Evolutionary conservation across 148 eudicot species (phyloP), one percentile per base, ranked within the genome.

Genomic region (Rhododendron kiyosumense): DNA sequence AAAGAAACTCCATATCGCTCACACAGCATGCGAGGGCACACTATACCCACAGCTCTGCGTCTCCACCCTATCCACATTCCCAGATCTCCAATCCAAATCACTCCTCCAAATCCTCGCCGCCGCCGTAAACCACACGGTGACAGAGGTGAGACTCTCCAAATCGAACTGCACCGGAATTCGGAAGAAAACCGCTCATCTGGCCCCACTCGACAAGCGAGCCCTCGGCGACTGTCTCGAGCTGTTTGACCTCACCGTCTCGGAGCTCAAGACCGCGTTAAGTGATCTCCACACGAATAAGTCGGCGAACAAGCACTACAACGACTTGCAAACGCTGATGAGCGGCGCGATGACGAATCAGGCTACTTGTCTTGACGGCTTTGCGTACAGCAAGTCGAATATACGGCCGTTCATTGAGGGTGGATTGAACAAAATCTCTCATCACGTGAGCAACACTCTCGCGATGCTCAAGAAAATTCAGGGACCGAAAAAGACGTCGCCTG

Each of bases 291-390:
- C 61, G 0, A 80, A 86, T 18, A 82, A 61, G 43, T 79, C 87
- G 46, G 75, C 81, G 73, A 13, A 59, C 13, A 86, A 77, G 26
- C 86, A 91, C 38, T 90, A 85, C 88, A 48, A 84, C 11, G 90
- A 91, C 54, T 63, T 95, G 45, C 90, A 86, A 57, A 92, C 97
- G 0, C 85, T 91, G 1, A 83, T 96, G 20, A 95, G 98, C 77
- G 99, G 88, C 0, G 95, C 97, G 32, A 95, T 96, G 95, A 96
- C 99, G n/a, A 94, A 96, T 59, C 94, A 93, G 90, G 85, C 87
- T 85, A 96, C 99, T 14, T 96, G 99, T 71, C 92, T 95, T 2
- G 98, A 96, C 43, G 99, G 98, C 1, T 90, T 96, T 83, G 92
- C 93, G 8, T 83, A 82, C 59, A 91, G 93, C 22, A 86, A 88